phyloP scores from a whole-genome alignment of 1,284 basidiomycete species.

The Austropuccinia psidii region DNA sequence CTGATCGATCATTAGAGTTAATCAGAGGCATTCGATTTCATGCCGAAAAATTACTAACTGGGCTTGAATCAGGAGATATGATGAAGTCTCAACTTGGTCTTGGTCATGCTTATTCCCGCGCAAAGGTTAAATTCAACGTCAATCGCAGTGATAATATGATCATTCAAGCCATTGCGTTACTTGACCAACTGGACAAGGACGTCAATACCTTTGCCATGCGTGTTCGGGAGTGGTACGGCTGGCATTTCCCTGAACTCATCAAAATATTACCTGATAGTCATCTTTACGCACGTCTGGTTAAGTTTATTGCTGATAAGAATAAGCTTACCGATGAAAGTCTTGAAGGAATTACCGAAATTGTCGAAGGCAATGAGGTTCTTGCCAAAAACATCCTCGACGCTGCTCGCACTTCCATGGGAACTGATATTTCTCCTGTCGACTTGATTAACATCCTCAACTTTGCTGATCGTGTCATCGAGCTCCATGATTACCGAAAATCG shows the following conservation, averaged over 20 bases:
- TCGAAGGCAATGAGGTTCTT: slow-evolving; percentile 76
- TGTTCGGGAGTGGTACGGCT: slow-evolving; percentile 99
- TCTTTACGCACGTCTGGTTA: slow-evolving; percentile 79
- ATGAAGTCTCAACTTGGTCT: slow-evolving; percentile 90
- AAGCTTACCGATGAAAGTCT: slow-evolving; percentile 59
- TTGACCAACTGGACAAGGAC: slow-evolving; percentile 99
- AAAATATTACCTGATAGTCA: slow-evolving; percentile 91
- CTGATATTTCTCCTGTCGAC: slow-evolving; percentile 83
- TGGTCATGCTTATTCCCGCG: slow-evolving; percentile 94
- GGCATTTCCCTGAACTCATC: slow-evolving; percentile 98
- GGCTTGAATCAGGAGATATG: slow-evolving; percentile 80
- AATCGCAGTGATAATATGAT: slow-evolving; percentile 99
- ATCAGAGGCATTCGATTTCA: slow-evolving; percentile 90
- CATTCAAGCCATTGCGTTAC: slow-evolving; percentile 96
- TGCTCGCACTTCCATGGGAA: slow-evolving; percentile 88
- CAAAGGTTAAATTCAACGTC: slow-evolving; percentile 99
- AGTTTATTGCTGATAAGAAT: slow-evolving; percentile 82
- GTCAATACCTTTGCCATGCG: slow-evolving; percentile 99
- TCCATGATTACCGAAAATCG: slow-evolving; percentile 89
- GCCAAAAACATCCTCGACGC: slow-evolving; percentile 95
- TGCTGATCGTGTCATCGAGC: slow-evolving; percentile 79
- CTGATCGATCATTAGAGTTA: slow-evolving; percentile 78
- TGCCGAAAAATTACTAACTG: slow-evolving; percentile 77
- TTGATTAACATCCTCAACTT: slow-evolving; percentile 94
- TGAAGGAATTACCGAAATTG: slow-evolving; percentile 68